Evolutionary conservation across 495 filamentous ascomycete genomes (phyloP).

Genomic region (Tuber magnatum): DNA sequence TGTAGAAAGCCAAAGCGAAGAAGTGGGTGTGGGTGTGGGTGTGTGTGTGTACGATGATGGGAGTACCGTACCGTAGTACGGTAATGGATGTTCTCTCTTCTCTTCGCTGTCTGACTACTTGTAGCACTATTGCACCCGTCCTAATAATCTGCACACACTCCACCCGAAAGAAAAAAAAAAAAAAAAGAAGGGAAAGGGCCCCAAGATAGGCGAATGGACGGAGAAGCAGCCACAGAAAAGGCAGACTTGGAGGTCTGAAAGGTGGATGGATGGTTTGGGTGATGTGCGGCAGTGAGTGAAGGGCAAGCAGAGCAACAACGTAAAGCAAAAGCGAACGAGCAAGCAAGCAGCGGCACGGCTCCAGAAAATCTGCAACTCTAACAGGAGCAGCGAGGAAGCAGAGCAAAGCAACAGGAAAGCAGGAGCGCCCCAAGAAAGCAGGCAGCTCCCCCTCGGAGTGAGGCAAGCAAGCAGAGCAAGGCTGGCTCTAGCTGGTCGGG

Average conservation of each 20-base stretch:
- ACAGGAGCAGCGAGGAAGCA: conserved; percentile 13
- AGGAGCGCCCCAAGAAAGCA: conserved; percentile 5
- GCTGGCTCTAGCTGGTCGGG: conserved; percentile 5
- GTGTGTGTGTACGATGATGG: not conserved
- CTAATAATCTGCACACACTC: not conserved
- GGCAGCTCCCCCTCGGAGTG: not conserved
- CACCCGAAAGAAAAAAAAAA: not conserved
- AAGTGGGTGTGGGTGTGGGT: not conserved
- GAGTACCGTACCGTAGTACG: not conserved
- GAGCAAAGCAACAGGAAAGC: conserved; percentile 22
- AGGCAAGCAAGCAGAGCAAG: conserved; percentile 23
- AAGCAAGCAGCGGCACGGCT: conserved; percentile 31
- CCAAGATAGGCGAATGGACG: not conserved
- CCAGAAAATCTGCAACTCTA: conserved; percentile 8
- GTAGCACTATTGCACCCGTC: not conserved
- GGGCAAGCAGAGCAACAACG: not conserved
- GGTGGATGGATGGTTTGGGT: not conserved
- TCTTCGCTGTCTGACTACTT: not conserved
- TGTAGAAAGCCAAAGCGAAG: conserved; percentile 3
- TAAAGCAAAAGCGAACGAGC: not conserved
- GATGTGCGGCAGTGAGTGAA: conserved; percentile 3
- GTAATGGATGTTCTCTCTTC: not conserved
- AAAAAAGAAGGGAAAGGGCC: not conserved
- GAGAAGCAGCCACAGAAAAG: conserved; percentile 3
- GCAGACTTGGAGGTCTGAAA: not conserved